Conservation (phyloP, 805 yeast species). For the Pichia paraexigua region DNA sequence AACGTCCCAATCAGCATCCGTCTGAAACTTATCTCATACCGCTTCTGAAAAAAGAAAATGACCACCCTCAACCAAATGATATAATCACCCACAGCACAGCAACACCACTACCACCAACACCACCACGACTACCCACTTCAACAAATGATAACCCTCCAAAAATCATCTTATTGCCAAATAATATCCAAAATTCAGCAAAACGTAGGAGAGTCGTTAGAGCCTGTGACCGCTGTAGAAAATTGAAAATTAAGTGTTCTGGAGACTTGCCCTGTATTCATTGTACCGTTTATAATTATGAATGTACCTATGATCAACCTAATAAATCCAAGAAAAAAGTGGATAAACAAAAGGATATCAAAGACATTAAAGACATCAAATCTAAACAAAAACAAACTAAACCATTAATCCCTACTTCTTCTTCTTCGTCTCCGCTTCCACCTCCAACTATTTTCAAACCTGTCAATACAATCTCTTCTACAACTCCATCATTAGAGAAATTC, state of each 20-base stretch:
- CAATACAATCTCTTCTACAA: not conserved
- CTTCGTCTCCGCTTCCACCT: too few species aligned
- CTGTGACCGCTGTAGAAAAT: slow-evolving; percentile 43
- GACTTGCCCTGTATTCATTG: slow-evolving; percentile 48
- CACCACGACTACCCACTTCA: not conserved
- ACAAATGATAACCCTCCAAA: slow-evolving; percentile 17
- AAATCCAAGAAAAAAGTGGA: slow-evolving; percentile 30
- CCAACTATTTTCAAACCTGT: not conserved
- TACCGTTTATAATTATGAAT: slow-evolving; percentile 77
- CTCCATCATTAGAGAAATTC: not conserved
- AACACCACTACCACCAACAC: not conserved
- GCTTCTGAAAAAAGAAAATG: not conserved
- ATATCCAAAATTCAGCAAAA: slow-evolving; percentile 16
- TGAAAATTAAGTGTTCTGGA: slow-evolving; percentile 48
- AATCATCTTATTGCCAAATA: slow-evolving; percentile 22
- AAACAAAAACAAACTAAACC: not conserved
- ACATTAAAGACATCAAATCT: not conserved
- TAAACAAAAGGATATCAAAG: not conserved
- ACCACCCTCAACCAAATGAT: not conserved
- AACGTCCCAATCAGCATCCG: not conserved
- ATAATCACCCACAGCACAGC: not conserved
- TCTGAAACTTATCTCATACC: not conserved
- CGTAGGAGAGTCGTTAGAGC: slow-evolving; percentile 39
- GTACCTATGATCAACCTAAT: slow-evolving; percentile 74
- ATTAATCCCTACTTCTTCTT: not conserved